Base-by-base conservation (phyloP, 768 basidiomycete genomes). In the Leccinellum rugosiceps region DNA sequence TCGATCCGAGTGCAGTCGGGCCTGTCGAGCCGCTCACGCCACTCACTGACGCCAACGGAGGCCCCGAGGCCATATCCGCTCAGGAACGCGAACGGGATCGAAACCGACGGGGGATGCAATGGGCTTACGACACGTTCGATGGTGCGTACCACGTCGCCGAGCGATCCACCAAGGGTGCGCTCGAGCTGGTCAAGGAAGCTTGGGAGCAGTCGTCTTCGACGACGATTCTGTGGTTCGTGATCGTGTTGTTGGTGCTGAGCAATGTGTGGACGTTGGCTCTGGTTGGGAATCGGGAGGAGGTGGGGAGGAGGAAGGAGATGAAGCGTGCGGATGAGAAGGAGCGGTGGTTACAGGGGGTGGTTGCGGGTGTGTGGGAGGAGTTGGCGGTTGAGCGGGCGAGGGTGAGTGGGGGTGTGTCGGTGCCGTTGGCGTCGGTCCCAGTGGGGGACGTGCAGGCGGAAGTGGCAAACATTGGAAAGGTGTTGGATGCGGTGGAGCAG, bases 81-180 rank as follows among this genome's bases (percentile, higher is more conserved):
- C 2, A 56, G 58, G 50, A 66, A 55, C 83, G 88, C 52, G 87
- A 88, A 68, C 77, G 79, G 55, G 85, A 89, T 68, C 83, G 86
- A 15, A 84, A 86, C 58, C 81, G 78, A 57, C 87, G 89, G 17
- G 85, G 85, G 0, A 74, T 92, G 61, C 92, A 94, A 65, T 94
- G 92, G 92, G 91, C 91, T 3, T 90, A 84, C 75, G 92, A 94
- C 62, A 94, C 92, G 48, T 81, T 90, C 69, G 86, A 86, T 30
- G 92, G 90, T 10, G 86, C 92, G 2, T 80, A 76, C 58, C 78
- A 81, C 61, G 91, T 94, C 58, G 90, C 83, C 30, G 76, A 74
- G 65, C 83, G 84, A 67, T 90, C 88, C 58, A 82, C 88, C 44
- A 77, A 73, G 47, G 89, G 84, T 19, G 87, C 88, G 25, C 67